Conservation (phyloP, 306 rosid species). For the Glycine latifolia region DNA sequence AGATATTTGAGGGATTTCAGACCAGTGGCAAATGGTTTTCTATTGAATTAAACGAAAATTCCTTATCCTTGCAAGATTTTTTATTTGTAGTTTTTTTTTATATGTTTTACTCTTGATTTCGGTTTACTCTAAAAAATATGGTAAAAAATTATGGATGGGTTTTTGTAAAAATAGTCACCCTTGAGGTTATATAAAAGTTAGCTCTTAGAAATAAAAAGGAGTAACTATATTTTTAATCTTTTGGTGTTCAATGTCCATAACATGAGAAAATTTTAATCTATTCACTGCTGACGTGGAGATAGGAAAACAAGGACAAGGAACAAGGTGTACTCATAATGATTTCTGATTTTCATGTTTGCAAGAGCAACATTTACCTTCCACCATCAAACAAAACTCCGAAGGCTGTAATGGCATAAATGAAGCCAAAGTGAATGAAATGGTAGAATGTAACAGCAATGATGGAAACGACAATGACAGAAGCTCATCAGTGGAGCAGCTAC, state of each 20-base stretch:
- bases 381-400: background rate
- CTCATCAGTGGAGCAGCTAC: background rate
- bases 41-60: background rate
- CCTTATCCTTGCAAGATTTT: background rate
- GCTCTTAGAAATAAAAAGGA: too few relatives aligned
- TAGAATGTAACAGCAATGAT: background rate
- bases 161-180: too few relatives aligned
- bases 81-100: too few relatives aligned
- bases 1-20: background rate
- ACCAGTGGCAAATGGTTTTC: background rate
- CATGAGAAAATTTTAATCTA: background rate
- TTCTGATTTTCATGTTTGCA: background rate
- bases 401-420: background rate
- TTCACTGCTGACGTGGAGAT: background rate
- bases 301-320: background rate
- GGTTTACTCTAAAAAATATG: background rate
- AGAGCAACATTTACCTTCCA: background rate
- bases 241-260: background rate
- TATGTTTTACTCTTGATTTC: too few relatives aligned
- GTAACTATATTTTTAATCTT: background rate
- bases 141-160: too few relatives aligned
- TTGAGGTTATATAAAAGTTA: too few relatives aligned
- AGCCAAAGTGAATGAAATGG: background rate
- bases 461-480: background rate
- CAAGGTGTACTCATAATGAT: background rate